Base-by-base conservation (phyloP, 805 yeast genomes). In the Yarrowia deformans region DNA sequence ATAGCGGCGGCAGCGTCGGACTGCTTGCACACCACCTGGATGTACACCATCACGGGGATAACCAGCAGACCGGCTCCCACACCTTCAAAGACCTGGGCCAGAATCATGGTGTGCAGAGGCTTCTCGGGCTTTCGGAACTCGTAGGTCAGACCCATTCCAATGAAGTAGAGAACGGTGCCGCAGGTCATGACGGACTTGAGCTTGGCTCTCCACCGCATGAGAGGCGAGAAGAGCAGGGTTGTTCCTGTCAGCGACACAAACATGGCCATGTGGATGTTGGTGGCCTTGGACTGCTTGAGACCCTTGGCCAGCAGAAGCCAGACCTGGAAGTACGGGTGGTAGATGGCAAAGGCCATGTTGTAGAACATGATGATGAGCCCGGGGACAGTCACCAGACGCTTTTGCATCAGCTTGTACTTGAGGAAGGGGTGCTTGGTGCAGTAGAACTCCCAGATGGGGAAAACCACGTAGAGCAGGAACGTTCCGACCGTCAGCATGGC, bases 1-100 rank as follows among this genome's bases (percentile, higher is more conserved):
- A 69, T 69, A 2, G 69, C 56, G 8, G 58, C 64, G 3, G 66
- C 70, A 13, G 69, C 70, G 14, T 69, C 69, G 16, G 66, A 42
- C 23, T 64, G 69, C 4, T 37, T 43, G 18, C 52, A 54, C 13
- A 52, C 48, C 0, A 63, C 64, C 58, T 69, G 70, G 8, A 69
- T 58, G 56, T 48, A 50, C 16, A 69, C 70, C 43, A 48, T 46
- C 40, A 49, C 39, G 14, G 63, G 63, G 8, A 56, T 40, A 7
- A 56, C 63, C 19, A 56, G 35, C 16, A 56, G 37, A 40, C 63
- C 63, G 16, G 63, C 35, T 1, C 63, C 63, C 48, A 56, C 63
- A 39, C 63, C 63, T 14, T 56, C 63, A 29, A 56, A 56, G 34
- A 56, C 8, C 63, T 56, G 63, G 29, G 63, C 63, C 2, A 56